Conservation (phyloP, 495 filamentous ascomycete genomes). For the Lophium mytilinum region DNA sequence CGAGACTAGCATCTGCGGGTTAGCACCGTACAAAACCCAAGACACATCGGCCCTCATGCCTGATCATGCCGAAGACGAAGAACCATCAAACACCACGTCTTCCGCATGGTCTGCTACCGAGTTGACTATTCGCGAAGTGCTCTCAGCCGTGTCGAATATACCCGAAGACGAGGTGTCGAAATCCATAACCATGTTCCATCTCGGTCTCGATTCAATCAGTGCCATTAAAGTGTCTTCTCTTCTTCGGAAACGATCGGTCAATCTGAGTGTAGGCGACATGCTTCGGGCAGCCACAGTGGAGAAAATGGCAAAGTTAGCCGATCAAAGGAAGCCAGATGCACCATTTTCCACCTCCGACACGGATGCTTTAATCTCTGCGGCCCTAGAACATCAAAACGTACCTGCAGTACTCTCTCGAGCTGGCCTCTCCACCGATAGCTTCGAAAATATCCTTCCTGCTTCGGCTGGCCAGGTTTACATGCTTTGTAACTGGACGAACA, state of each 20-base stretch:
- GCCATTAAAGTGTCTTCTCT: conserved; percentile 65
- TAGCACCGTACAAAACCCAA: conserved; percentile 31
- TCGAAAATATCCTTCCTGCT: conserved; percentile 55
- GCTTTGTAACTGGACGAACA: conserved; percentile 60
- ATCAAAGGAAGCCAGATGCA: conserved; percentile 18
- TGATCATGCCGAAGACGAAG: neutral
- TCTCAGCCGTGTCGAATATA: conserved; percentile 57
- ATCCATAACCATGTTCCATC: conserved; percentile 65
- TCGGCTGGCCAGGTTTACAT: conserved; percentile 65
- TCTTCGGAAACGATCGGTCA: conserved; percentile 52
- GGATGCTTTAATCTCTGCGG: conserved; percentile 26
- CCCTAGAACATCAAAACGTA: conserved; percentile 33
- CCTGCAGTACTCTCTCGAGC: conserved; percentile 20
- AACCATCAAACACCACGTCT: neutral
- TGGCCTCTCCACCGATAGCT: conserved; percentile 32
- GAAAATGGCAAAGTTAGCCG: conserved; percentile 43
- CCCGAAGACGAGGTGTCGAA: conserved; percentile 51
- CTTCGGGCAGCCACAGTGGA: conserved; percentile 54
- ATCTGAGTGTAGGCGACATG: conserved; percentile 56
- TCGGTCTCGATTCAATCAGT: conserved; percentile 86
- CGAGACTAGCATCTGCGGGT: conserved; percentile 46
- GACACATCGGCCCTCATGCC: neutral
- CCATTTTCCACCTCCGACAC: conserved; percentile 4
- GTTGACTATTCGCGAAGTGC: conserved; percentile 47
- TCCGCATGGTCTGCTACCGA: conserved; percentile 40